These are phyloP conservation scores for Zygosaccharomyces bailii DNA, from an alignment of 805 yeast genomes.

Conservation along the genomic window DNA sequence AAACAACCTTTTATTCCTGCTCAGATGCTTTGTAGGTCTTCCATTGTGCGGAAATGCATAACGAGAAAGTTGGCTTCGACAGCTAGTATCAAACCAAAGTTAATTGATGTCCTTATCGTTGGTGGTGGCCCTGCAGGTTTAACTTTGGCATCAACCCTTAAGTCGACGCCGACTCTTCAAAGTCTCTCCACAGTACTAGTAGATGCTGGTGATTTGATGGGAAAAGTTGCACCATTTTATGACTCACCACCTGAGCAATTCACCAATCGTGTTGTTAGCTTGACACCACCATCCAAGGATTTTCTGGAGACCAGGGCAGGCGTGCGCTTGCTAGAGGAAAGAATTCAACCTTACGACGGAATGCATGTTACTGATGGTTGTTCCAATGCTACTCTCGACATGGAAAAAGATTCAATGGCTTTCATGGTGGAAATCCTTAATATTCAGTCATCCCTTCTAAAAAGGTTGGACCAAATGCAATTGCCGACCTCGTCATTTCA, in stretches of 20 bases:
- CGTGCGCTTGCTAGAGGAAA: conserved; percentile 68
- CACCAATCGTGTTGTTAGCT: conserved; percentile 78
- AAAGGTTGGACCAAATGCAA: conserved; percentile 47
- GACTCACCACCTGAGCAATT: conserved; percentile 42
- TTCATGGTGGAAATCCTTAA: conserved; percentile 88
- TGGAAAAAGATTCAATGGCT: conserved; percentile 60
- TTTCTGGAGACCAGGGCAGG: conserved; percentile 69
- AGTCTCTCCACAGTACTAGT: conserved; percentile 62
- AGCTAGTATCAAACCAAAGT: conserved; percentile 20
- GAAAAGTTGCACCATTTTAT: conserved; percentile 43
- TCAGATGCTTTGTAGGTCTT: conserved; percentile 1
- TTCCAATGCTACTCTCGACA: conserved; percentile 64
- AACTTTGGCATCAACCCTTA: conserved; percentile 77
- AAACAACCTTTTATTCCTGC: background rate
- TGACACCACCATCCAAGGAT: conserved; percentile 76
- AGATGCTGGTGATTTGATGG: conserved; percentile 64
- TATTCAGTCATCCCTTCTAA: conserved; percentile 69
- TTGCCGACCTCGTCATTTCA: conserved; percentile 32
- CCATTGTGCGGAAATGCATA: conserved; percentile 2
- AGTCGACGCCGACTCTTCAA: conserved; percentile 58
- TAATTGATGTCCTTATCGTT: conserved; percentile 73
- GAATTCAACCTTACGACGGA: conserved; percentile 76
- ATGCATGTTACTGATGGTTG: conserved; percentile 84
- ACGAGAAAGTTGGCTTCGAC: conserved; percentile 20
- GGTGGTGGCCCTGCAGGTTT: conserved; percentile 99